phyloP scores from a whole-genome alignment of 768 basidiomycete species.

The Dacryopinax spathularia region DNA sequence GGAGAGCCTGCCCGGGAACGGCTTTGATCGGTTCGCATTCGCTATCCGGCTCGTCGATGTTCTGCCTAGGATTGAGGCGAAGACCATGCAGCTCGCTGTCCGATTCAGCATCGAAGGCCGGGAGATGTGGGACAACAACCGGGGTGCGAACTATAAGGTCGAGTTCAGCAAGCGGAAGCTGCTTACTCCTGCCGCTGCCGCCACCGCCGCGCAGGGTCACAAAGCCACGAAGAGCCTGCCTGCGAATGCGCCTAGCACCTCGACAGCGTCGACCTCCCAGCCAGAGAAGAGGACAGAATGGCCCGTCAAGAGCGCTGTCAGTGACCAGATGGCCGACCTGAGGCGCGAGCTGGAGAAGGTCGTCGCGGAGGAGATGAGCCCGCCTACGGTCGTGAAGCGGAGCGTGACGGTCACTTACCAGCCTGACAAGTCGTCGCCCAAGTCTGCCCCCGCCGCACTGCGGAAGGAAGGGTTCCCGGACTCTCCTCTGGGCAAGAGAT shows the following conservation, averaged over 20 bases:
- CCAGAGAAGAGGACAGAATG: constrained; percentile 20
- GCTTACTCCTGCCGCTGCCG: neutral
- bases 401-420: neutral
- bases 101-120: constrained; percentile 48
- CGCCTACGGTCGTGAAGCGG: neutral
- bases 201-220: neutral
- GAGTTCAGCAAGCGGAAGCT: constrained; percentile 36
- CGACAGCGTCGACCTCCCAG: constrained; percentile 11
- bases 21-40: constrained; percentile 64
- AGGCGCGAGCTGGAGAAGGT: constrained; percentile 54
- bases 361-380: constrained; percentile 23
- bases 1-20: constrained; percentile 24
- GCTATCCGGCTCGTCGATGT: constrained; percentile 62
- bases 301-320: constrained; percentile 29
- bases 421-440: neutral
- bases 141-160: constrained; percentile 60
- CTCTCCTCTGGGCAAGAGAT: neutral
- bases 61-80: constrained; percentile 60
- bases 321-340: constrained; percentile 44
- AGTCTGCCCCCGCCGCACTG: neutral
- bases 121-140: constrained; percentile 91
- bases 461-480: neutral
- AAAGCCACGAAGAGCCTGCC: neutral
- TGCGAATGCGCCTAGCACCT: neutral
- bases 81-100: constrained; percentile 66